Evolutionary conservation across 331 rosid genomes (phyloP).

Genomic region (Erythrophleum ivorense): DNA sequence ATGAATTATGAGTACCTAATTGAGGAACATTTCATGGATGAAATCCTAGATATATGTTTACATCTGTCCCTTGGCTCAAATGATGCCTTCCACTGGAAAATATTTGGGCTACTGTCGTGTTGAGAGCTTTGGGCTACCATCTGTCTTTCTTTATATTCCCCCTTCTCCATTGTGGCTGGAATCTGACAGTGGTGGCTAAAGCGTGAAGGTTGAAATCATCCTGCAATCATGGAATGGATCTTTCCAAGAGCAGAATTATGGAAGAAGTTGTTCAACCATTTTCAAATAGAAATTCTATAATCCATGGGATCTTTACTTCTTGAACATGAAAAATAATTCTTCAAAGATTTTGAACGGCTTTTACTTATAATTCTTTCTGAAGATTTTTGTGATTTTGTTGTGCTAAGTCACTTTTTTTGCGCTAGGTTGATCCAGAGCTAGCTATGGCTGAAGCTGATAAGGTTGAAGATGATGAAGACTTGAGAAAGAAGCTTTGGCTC

Average conservation of each 20-base stretch:
- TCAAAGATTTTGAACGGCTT: slow-evolving; percentile 28
- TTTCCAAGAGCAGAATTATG: slow-evolving; percentile 30
- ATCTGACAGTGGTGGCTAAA: slow-evolving; percentile 32
- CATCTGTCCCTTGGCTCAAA: slow-evolving; percentile 9
- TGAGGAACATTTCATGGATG: slow-evolving; percentile 23
- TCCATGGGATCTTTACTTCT: slow-evolving; percentile 22
- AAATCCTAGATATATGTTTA: neutral
- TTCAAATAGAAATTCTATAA: slow-evolving; percentile 23
- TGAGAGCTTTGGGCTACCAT: slow-evolving; percentile 3
- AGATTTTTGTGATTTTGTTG: neutral
- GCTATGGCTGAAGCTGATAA: slow-evolving; percentile 99
- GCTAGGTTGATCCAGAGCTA: slow-evolving; percentile 94
- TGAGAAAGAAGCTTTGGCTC: slow-evolving; percentile 99
- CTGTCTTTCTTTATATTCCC: slow-evolving; percentile 9
- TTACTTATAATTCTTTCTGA: slow-evolving; percentile 16
- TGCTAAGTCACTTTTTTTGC: slow-evolving; percentile 36
- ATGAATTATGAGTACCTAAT: slow-evolving; percentile 1
- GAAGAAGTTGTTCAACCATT: slow-evolving; percentile 36
- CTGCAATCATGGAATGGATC: slow-evolving; percentile 8
- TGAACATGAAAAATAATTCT: slow-evolving; percentile 21
- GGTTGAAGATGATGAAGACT: slow-evolving; percentile 97
- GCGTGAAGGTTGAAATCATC: slow-evolving; percentile 8
- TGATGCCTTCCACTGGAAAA: neutral
- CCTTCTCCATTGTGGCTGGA: slow-evolving; percentile 25
- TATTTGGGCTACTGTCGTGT: neutral